Base-by-base conservation (phyloP, 1,139 yeast species). In the Suhomyces kunorum region DNA sequence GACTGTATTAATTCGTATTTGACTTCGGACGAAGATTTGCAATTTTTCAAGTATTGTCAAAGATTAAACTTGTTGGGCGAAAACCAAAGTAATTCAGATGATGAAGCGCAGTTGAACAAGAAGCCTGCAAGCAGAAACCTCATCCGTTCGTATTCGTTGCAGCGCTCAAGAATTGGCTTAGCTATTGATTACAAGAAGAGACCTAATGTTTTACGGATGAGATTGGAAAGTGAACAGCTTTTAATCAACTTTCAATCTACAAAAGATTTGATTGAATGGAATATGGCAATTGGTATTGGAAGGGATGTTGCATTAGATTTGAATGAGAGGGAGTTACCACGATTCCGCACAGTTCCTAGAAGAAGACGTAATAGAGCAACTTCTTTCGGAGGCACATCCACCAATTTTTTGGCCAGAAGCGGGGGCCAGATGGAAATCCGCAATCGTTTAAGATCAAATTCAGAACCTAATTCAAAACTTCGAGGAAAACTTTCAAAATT, bases 311-410 rank as follows among this genome's bases (percentile, higher is more conserved):
- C 88, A 3, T 61, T 83, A 31, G 92, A 85, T 57, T 50, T 85
- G 20, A 68, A 66, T 26, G 66, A 74, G 18, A 65, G 94, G 36
- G 81, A 78, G 35, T 56, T 79, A 57, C 92, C 94, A 3, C 68
- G 69, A 20, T 84, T 83, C 57, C 68, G 89, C 54, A 81, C 87
- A 0, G 88, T 85, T 8, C 94, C 94, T 4, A 66, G 90, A 50
- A 68, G 90, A 51, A 68, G 89, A 28, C 34, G 43, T 24, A 26
- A 30, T n/a, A 34, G 44, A 30, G 25, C 38, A 2, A 8, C 25
- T 6, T 35, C 43, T 8, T 18, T 24, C 8, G 13, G 11, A 4
- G 33, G 28, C 12, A 4, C 23, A 2, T 8, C 30, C 5, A 22
- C 42, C 5, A 27, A 15, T 16, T 26, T 34, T 4, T 26, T 40